phyloP scores from a whole-genome alignment of 768 basidiomycete genomes.

The Rhodocollybia butyracea region DNA sequence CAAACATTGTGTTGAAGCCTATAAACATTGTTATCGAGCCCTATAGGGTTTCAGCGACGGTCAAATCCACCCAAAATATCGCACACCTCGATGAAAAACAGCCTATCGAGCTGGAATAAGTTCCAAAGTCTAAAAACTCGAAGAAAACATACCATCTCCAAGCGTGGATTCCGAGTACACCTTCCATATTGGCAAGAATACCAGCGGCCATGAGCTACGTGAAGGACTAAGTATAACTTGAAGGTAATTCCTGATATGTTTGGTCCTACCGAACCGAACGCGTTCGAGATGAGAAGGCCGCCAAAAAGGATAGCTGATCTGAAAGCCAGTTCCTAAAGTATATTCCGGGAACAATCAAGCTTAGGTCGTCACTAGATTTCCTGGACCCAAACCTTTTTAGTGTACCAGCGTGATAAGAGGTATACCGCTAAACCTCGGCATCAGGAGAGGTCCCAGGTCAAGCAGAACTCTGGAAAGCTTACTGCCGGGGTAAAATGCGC shows the following conservation, averaged over 20 bases:
- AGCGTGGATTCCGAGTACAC: constrained; percentile 58
- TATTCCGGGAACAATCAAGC: background rate
- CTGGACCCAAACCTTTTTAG: constrained; percentile 54
- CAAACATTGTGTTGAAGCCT: constrained; percentile 51
- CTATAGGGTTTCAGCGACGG: constrained; percentile 30
- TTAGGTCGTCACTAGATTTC: background rate
- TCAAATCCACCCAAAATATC: too few species aligned
- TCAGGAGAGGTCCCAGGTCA: background rate
- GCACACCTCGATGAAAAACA: constrained; percentile 67
- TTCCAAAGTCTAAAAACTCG: background rate
- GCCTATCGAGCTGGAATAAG: constrained; percentile 31
- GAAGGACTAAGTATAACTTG: background rate
- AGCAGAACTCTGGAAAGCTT: constrained; percentile 24
- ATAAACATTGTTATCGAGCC: constrained; percentile 62
- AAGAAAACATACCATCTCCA: constrained; percentile 61
- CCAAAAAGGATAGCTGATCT: constrained; percentile 59
- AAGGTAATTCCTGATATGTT: background rate
- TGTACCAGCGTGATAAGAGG: constrained; percentile 54
- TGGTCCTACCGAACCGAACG: constrained; percentile 56
- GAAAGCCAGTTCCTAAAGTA: constrained; percentile 58
- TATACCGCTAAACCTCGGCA: constrained; percentile 25
- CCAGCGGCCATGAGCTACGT: constrained; percentile 71
- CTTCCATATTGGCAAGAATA: constrained; percentile 68
- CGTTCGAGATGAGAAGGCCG: constrained; percentile 61
- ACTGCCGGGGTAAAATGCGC: constrained; percentile 64